A percentile compares a stretch with the other conserved stretches of the same genome.
These are phyloP conservation scores for Lichina pygmaea DNA, from an alignment of 495 filamentous ascomycete genomes.

Conservation along the genomic window DNA sequence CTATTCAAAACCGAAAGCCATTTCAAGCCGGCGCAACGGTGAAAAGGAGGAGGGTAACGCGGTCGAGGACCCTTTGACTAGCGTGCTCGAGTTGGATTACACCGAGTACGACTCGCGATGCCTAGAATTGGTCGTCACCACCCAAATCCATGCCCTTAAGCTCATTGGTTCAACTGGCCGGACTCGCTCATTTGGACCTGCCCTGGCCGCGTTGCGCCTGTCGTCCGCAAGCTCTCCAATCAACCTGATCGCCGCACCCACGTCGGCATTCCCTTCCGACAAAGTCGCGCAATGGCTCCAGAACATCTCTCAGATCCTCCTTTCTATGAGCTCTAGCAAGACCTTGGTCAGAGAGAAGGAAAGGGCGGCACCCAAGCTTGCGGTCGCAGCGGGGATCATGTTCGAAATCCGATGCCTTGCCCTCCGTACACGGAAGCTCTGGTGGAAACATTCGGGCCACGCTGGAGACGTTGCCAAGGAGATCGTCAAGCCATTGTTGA, in stretches of 20 bases:
- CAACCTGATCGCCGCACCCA: slow-evolving; percentile 10
- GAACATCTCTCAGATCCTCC: slow-evolving; percentile 32
- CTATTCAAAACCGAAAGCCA: slow-evolving; percentile 1
- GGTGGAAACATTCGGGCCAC: slow-evolving; percentile 51
- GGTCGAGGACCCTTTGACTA: slow-evolving; percentile 21
- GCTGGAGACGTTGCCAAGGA: slow-evolving; percentile 39
- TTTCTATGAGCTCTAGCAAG: slow-evolving; percentile 32
- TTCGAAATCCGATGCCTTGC: slow-evolving; percentile 41
- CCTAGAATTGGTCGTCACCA: slow-evolving; percentile 13
- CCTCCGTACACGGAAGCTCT: slow-evolving; percentile 33
- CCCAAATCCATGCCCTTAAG: slow-evolving; percentile 21
- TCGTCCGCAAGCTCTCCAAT: slow-evolving; percentile 32
- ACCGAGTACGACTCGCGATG: slow-evolving; percentile 5
- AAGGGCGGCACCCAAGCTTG: slow-evolving; percentile 19
- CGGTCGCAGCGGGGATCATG: slow-evolving; percentile 27
- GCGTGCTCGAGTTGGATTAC: slow-evolving; percentile 31
- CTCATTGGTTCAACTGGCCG: slow-evolving; percentile 14
- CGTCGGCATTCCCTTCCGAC: slow-evolving; percentile 11
- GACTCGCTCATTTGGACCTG: slow-evolving; percentile 4
- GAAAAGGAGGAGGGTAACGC: slow-evolving; percentile 1
- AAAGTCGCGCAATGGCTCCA: slow-evolving; percentile 50
- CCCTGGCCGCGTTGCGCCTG: slow-evolving; percentile 14
- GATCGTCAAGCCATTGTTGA: slow-evolving; percentile 36
- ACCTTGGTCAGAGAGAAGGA: slow-evolving; percentile 23
- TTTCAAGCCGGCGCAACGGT: slow-evolving; percentile 2